Evolutionary conservation across 306 rosid genomes (phyloP), one percentile per base, ranked within the genome.

Genomic region (Benincasa hispida): DNA sequence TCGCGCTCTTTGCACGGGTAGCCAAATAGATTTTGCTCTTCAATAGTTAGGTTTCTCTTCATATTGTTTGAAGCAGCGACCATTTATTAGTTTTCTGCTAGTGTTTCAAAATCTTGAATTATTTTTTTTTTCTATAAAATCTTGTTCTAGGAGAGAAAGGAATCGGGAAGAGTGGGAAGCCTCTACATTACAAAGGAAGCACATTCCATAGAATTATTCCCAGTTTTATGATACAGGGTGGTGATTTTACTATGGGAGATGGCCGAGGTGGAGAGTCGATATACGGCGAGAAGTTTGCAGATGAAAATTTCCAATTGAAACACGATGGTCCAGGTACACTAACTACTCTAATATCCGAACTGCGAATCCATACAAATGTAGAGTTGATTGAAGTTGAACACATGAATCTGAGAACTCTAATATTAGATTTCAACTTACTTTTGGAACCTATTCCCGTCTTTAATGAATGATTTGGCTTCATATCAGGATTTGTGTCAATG

Each of bases 1-100:
- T 62, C 91, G 94, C 77, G 94, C 94, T 1, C 98, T 90, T 80
- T 90, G 96, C 85, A 92, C 96, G 2, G 98, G 98, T 90, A 90
- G 78, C 85, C 86, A 79, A 72, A 76, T 85, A 82, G 83, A 85
- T 89, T 60, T 57, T 78, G 77, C 79, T 61, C 54, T 82, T 67
- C 76, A 78, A 19, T 51, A 28, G 32, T 75, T 66, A 67, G 51
- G 63, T 75, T n/a, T 56, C 68, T 25, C 56, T 67, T 63, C 47
- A 41, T 25, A 74, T 54, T 14, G n/a, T 30, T 19, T 54, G 22
- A 59, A 24, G 41, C 27, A 54, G 73, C 60, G 17, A 59, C 47
- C 12, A 42, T 39, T 68, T 12, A 13, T 32, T 59, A 51, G 30
- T 35, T 5, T 45, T 10, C 12, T 66, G 25, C 34, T 34, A 5